Evolutionary conservation across 495 filamentous ascomycete species (phyloP), one percentile per base, ranked within the genome.

Genomic region (Pseudoneurospora amorphoporcata): DNA sequence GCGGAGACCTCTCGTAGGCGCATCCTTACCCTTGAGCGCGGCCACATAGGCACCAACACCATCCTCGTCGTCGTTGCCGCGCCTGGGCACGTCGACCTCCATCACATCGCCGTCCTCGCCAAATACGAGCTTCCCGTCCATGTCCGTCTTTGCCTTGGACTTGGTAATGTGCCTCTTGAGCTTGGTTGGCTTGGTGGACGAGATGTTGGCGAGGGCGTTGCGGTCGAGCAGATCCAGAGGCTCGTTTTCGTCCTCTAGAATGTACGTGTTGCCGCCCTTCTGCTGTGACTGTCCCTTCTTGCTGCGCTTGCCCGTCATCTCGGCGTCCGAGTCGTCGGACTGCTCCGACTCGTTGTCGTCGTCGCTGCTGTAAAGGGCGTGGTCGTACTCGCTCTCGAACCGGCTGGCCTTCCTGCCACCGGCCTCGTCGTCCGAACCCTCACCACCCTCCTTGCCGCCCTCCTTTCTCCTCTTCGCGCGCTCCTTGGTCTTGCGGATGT

Each of bases 401-500:
- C 86, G 87, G 70, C 85, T 83, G 75, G 86, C 88, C 41, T 84
- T 82, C 74, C 84, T 85, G 65, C 82, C 75, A 76, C 76, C 81
- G 29, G 83, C 80, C 3, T 83, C 84, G 8, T 86, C 88, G 2
- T 84, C 86, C 1, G 83, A 88, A 9, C 71, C 74, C 10, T 81
- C 83, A 17, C 77, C 84, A 32, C 77, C 82, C 19, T 81, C 82
- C 75, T 85, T 86, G 32, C 86, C 88, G 5, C 90, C 89, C 71
- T 91, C 91, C 84, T 92, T 95, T 82, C 92, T 92, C 77, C 89
- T 88, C 88, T 98, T 98, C 73, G 84, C 88, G 47, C 93, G 86
- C 80, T 99, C 95, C 76, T 92, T 91, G 68, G 91, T 92, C 83
- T 98, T 99, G 58, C 94, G 90, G 79, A 99, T 97, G 75, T 97